Conservation (phyloP, 768 basidiomycete species). For the Mycena olivaceomarginata region DNA sequence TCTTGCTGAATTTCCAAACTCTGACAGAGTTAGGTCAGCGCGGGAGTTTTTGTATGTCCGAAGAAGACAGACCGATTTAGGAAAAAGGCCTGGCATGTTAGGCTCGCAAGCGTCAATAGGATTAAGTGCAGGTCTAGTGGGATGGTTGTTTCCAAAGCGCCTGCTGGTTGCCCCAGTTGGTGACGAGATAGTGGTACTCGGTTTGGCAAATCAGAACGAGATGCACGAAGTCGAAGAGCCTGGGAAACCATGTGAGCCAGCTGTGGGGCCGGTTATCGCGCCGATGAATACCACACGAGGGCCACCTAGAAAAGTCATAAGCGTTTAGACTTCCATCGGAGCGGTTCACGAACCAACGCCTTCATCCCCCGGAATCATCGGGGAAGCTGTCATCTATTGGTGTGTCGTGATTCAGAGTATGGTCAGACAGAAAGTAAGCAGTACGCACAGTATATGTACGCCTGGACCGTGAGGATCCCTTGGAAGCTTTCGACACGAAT, state of each 20-base stretch:
- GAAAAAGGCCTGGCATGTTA: slow-evolving; percentile 2
- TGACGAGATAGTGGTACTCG: slow-evolving; percentile 3
- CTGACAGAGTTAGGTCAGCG: slow-evolving; percentile 2
- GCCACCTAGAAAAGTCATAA: background rate
- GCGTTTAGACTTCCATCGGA: background rate
- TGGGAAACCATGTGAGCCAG: background rate
- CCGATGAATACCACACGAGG: background rate
- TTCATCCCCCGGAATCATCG: slow-evolving; percentile 2
- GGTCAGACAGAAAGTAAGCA: background rate
- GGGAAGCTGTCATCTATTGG: slow-evolving; percentile 1
- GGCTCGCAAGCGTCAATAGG: background rate
- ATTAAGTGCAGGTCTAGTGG: background rate
- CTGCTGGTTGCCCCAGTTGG: background rate
- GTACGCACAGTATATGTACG: slow-evolving; percentile 5
- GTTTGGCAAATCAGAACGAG: slow-evolving; percentile 14
- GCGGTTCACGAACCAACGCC: background rate
- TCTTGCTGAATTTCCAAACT: slow-evolving; percentile 10
- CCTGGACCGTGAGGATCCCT: background rate
- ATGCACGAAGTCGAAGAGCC: slow-evolving; percentile 2
- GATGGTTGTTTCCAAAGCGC: background rate
- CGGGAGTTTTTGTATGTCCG: background rate
- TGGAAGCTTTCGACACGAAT: background rate
- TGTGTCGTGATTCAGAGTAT: background rate
- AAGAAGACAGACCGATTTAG: background rate
- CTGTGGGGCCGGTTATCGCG: background rate